Evolutionary conservation across 352 stramenopile species (phyloP).

Genomic region (Globisporangium echinulatum): DNA sequence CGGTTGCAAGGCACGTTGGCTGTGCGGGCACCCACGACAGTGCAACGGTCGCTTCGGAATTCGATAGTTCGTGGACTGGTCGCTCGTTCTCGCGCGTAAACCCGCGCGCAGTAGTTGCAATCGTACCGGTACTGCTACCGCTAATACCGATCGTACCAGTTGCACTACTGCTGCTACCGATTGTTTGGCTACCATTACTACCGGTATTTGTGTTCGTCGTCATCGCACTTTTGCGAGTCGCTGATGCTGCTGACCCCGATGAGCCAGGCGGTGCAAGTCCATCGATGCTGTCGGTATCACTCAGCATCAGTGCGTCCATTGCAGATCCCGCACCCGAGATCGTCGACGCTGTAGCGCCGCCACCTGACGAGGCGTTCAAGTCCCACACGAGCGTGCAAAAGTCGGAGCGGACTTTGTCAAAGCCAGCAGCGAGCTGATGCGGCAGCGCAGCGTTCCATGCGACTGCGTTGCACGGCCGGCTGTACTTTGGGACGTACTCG

Average conservation of each 20-base stretch:
- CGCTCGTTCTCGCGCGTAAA: constrained; percentile 37
- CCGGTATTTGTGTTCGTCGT: no score
- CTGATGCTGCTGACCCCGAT: neutral
- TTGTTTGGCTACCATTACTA: neutral
- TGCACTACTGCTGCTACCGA: neutral
- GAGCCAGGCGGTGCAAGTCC: no score
- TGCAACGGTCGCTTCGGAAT: constrained; percentile 78
- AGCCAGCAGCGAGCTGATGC: constrained; percentile 74
- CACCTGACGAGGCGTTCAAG: constrained; percentile 38
- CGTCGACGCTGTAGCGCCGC: constrained; percentile 14
- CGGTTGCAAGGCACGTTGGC: constrained; percentile 69
- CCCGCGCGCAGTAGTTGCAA: constrained; percentile 5
- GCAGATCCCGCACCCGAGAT: neutral
- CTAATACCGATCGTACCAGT: neutral
- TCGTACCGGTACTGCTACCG: constrained; percentile 9
- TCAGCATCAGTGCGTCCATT: constrained; percentile 17
- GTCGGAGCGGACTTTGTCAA: constrained; percentile 84
- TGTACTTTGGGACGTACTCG: constrained; percentile 80
- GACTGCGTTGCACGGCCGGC: constrained; percentile 73
- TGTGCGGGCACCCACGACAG: constrained; percentile 81
- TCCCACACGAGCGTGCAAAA: constrained; percentile 85
- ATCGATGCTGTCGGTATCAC: constrained; percentile 22
- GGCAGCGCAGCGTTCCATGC: constrained; percentile 73
- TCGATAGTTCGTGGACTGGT: constrained; percentile 72
- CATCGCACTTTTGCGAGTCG: constrained; percentile 1